Evolutionary conservation across 441 rosid genomes (phyloP).

Genomic region (Theobroma grandiflorum): DNA sequence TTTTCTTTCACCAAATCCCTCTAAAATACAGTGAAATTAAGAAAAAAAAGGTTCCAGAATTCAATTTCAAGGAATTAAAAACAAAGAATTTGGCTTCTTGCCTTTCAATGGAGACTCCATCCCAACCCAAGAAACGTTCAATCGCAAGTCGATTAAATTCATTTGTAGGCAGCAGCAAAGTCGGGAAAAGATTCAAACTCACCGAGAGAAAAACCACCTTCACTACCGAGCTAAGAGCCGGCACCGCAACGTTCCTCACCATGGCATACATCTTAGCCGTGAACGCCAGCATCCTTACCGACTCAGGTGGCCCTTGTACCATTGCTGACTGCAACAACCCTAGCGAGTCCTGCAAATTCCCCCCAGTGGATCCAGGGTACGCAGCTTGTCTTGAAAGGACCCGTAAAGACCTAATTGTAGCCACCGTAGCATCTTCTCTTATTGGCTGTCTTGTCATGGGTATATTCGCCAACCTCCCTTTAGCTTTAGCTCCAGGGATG

Average conservation of each 20-base stretch:
- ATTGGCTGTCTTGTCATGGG: slow-evolving; percentile 51
- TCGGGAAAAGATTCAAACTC: slow-evolving; percentile 45
- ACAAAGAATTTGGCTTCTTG: not conserved
- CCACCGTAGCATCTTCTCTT: slow-evolving; percentile 44
- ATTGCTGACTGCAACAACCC: slow-evolving; percentile 43
- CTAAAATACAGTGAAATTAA: not conserved
- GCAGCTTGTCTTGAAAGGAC: slow-evolving; percentile 35
- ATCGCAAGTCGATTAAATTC: not conserved
- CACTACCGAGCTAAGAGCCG: slow-evolving; percentile 52
- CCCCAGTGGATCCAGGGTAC: slow-evolving; percentile 43
- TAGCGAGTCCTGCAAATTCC: slow-evolving; percentile 35
- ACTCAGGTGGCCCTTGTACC: slow-evolving; percentile 51
- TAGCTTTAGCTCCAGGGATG: slow-evolving; percentile 52
- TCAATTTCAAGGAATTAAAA: not conserved
- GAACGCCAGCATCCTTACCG: slow-evolving; percentile 47
- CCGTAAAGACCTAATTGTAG: slow-evolving; percentile 48
- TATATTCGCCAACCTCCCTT: slow-evolving; percentile 44
- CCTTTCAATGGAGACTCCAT: not conserved
- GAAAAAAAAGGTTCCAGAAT: not conserved
- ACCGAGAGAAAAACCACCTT: slow-evolving; percentile 42
- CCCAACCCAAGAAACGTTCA: not conserved
- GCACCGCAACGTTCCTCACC: slow-evolving; percentile 50
- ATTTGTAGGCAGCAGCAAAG: slow-evolving; percentile 30
- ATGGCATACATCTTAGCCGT: slow-evolving; percentile 52
- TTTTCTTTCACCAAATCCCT: not conserved